Conservation (phyloP, 257 asterid species). For the Solanum bulbocastanum region DNA sequence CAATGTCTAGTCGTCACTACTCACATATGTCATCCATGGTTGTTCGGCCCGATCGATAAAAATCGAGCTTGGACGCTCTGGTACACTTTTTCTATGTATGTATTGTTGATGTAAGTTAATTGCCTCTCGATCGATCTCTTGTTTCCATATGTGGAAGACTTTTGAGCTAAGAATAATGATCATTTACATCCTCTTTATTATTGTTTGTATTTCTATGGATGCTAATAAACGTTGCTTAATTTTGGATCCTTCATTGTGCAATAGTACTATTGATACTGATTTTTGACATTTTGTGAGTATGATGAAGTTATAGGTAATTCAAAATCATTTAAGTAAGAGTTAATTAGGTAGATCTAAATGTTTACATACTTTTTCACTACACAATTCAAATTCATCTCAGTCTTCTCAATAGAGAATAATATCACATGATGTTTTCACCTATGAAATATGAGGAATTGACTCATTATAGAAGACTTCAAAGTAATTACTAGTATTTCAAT, state of each 20-base stretch:
- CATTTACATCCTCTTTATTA: background rate
- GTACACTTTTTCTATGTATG: background rate
- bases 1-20: background rate
- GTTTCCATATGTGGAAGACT: background rate
- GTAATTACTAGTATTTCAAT: background rate
- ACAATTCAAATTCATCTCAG: background rate
- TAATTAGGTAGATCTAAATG: background rate
- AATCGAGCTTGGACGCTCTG: background rate
- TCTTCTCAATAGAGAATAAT: background rate
- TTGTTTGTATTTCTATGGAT: background rate
- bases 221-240: background rate
- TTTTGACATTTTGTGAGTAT: background rate
- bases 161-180: background rate
- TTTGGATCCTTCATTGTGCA: background rate
- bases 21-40: slow-evolving; percentile 7
- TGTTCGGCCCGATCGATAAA: slow-evolving; percentile 8
- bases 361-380: background rate
- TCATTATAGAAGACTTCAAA: background rate
- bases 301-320: background rate
- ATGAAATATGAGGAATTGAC: background rate
- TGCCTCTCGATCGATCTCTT: background rate
- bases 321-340: background rate
- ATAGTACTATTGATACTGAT: background rate
- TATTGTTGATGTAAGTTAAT: background rate
- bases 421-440: background rate